Conservation (phyloP, 768 basidiomycete species). For the Amanita muscaria region DNA sequence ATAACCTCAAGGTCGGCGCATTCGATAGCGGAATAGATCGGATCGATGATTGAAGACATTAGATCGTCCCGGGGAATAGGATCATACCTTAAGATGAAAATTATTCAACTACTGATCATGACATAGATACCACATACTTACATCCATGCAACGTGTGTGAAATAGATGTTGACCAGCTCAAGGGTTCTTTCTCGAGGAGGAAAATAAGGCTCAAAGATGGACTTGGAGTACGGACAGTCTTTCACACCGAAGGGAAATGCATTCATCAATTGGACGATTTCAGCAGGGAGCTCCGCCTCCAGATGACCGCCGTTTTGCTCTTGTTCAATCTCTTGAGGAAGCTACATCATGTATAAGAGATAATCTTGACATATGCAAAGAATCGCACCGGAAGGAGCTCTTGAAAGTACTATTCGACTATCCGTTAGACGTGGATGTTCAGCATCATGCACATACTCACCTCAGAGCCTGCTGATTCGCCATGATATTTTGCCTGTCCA, state of each 20-base stretch:
- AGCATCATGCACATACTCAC: slow-evolving; percentile 19
- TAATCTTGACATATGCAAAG: neutral
- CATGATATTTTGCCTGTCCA: slow-evolving; percentile 43
- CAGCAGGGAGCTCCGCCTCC: slow-evolving; percentile 32
- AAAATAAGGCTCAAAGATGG: slow-evolving; percentile 30
- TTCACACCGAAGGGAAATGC: slow-evolving; percentile 42
- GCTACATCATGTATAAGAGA: slow-evolving; percentile 1
- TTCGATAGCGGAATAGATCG: slow-evolving; percentile 31
- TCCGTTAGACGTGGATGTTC: neutral
- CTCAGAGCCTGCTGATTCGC: slow-evolving; percentile 41
- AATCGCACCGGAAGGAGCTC: slow-evolving; percentile 26
- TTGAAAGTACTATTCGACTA: slow-evolving; percentile 28
- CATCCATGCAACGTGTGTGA: slow-evolving; percentile 39
- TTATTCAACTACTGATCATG: neutral
- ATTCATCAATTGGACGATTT: slow-evolving; percentile 35
- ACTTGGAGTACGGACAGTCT: slow-evolving; percentile 28
- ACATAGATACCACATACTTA: slow-evolving; percentile 17
- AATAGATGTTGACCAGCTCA: slow-evolving; percentile 34
- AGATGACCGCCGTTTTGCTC: slow-evolving; percentile 15
- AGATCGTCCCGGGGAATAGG: slow-evolving; percentile 37
- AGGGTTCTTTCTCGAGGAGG: slow-evolving; percentile 32
- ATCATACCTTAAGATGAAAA: slow-evolving; percentile 34
- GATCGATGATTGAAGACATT: slow-evolving; percentile 27
- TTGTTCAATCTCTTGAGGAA: slow-evolving; percentile 15
- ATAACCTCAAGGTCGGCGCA: slow-evolving; percentile 24